phyloP scores from a whole-genome alignment of 352 stramenopile species.

The Globisporangium viniferum region DNA sequence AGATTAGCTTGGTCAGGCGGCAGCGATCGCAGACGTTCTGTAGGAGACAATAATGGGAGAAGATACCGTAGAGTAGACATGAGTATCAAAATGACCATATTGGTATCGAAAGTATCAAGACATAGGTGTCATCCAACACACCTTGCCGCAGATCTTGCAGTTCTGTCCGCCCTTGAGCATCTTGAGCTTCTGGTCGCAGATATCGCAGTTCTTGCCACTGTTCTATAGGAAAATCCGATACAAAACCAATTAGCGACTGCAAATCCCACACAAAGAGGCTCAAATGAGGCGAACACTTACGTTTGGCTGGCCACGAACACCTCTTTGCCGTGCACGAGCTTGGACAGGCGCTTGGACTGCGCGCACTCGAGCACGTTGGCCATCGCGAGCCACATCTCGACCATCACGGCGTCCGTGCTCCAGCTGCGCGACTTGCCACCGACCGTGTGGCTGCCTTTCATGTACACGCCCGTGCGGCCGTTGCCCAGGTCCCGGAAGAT shows the following conservation, averaged over 20 bases:
- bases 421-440: slow-evolving; percentile 58
- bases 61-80: not conserved
- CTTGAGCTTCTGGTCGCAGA: slow-evolving; percentile 60
- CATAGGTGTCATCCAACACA: not conserved
- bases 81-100: not conserved
- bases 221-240: not conserved
- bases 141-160: slow-evolving; percentile 66
- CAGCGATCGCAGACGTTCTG: slow-evolving; percentile 63
- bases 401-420: slow-evolving; percentile 51
- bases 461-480: slow-evolving; percentile 54
- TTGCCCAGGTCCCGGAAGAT: slow-evolving; percentile 52
- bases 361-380: slow-evolving; percentile 50
- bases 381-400: slow-evolving; percentile 59
- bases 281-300: slow-evolving; percentile 22
- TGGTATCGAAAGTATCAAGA: not conserved
- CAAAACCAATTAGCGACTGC: not conserved
- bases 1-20: slow-evolving; percentile 54
- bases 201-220: slow-evolving; percentile 51
- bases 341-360: slow-evolving; percentile 56
- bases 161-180: slow-evolving; percentile 43
- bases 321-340: slow-evolving; percentile 48
- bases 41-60: not conserved
- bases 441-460: slow-evolving; percentile 52
- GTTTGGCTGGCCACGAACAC: slow-evolving; percentile 43
- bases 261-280: not conserved